Base-by-base conservation (phyloP, 306 rosid genomes). In the Vigna trinervia region DNA sequence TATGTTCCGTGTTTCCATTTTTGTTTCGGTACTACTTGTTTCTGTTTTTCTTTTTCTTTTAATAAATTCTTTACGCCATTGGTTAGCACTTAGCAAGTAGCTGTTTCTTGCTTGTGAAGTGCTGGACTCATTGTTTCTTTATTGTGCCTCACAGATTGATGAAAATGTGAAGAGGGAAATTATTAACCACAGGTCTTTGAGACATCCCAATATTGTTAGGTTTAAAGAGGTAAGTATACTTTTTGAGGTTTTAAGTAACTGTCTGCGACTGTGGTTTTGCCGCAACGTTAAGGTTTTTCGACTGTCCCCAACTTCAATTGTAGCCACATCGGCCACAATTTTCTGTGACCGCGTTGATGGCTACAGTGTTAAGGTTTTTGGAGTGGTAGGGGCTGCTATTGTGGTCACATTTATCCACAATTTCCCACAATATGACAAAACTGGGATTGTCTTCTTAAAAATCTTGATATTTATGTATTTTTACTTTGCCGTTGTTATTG, bases 141-240 rank as follows among this genome's bases (percentile, higher is more conserved):
- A 23, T 36, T 78, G 26, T 82, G 82, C 74, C 70, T 63, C 77
- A 81, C 90, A 95, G 99, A 95, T 95, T 75, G 99, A 95, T 82
- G 99, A 85, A 77, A 95, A 95, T 89, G 99, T 95, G 26, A 90
- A 85, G 80, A 87, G 99, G 72, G 99, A 95, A 80, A 95, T 95
- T 72, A 95, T 95, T 69, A 95, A 92, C 84, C 99, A 95, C 75
- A 88, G 99, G 89, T 91, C 97, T 57, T 50, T 95, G 84, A 95
- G 99, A 86, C 98, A 95, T 75, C 97, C 97, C 9, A 92, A 95
- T 84, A 95, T 95, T 76, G 97, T 95, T 78, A 86, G 92, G 84
- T 95, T 95, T 81, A 95, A 86, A 80, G 99, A 95, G 98, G 97
- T 93, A 78, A 56, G 94, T 81, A 28, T 60, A 47, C 20, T 62